Evolutionary conservation across 2,329 filamentous ascomycete species (phyloP).

Genomic region (Thelonectria olida): DNA sequence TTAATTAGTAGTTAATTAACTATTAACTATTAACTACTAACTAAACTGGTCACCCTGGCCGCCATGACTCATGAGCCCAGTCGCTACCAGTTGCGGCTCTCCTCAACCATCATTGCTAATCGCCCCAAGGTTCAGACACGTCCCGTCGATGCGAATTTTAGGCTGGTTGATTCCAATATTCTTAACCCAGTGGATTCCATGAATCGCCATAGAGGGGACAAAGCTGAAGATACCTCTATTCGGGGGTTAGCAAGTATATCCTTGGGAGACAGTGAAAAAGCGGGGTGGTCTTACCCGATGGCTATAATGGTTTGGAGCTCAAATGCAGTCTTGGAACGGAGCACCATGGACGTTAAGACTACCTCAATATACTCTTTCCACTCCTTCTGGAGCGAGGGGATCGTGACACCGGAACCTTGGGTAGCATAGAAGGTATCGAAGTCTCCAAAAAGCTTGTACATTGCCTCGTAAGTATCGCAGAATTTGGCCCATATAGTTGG

Average conservation of each 20-base stretch:
- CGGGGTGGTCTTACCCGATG: neutral
- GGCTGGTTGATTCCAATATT: neutral
- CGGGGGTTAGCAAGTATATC: neutral
- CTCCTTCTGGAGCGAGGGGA: neutral
- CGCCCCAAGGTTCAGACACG: neutral
- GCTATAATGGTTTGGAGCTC: neutral
- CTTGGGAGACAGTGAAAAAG: neutral
- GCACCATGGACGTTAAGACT: neutral
- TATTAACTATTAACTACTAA: too few relatives aligned
- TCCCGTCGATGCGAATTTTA: neutral
- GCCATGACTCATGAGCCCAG: too few relatives aligned
- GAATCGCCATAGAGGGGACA: too few relatives aligned
- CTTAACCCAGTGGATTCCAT: neutral
- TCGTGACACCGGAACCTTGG: neutral
- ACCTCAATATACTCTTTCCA: slow-evolving; percentile 5
- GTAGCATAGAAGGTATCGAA: neutral
- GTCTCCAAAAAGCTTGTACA: neutral
- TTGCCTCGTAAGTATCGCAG: slow-evolving; percentile 3
- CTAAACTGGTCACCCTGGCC: too few relatives aligned
- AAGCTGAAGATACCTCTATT: neutral
- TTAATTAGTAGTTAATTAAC: too few relatives aligned
- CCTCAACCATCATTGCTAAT: too few relatives aligned
- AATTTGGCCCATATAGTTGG: neutral
- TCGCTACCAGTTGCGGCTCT: too few relatives aligned
- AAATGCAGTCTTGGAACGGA: neutral